phyloP scores from a whole-genome alignment of 1,284 basidiomycete species.

The Malassezia caprae region DNA sequence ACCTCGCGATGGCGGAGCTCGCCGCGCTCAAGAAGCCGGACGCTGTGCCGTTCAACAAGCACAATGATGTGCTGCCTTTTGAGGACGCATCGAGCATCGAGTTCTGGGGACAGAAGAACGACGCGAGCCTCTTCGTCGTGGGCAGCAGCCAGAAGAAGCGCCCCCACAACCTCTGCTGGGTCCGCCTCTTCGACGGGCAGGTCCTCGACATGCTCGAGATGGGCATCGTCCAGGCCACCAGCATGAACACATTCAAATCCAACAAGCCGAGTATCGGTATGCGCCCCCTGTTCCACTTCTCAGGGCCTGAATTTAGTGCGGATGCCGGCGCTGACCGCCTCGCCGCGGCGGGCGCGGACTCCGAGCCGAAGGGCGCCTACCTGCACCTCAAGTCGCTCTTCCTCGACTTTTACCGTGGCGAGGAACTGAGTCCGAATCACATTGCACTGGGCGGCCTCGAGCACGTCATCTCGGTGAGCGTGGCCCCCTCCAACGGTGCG shows the following conservation, averaged over 20 bases:
- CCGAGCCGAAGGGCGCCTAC: constrained; percentile 28
- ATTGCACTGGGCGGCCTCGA: constrained; percentile 75
- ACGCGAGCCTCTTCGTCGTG: constrained; percentile 79
- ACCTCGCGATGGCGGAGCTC: constrained; percentile 68
- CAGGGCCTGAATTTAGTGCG: constrained; percentile 52
- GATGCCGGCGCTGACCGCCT: constrained; percentile 25
- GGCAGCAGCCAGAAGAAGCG: constrained; percentile 91
- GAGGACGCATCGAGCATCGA: constrained; percentile 69
- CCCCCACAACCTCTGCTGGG: constrained; percentile 75
- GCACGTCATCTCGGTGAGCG: constrained; percentile 62
- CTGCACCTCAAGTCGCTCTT: constrained; percentile 71
- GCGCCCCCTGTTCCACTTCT: constrained; percentile 87
- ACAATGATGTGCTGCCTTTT: constrained; percentile 84
- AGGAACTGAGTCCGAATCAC: constrained; percentile 60
- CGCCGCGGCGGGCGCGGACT: constrained; percentile 23
- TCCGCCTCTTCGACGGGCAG: constrained; percentile 73
- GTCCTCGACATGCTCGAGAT: constrained; percentile 92
- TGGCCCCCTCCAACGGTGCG: constrained; percentile 19
- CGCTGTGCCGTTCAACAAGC: constrained; percentile 85
- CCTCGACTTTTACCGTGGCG: constrained; percentile 73
- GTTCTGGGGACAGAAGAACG: constrained; percentile 90
- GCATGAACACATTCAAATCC: constrained; percentile 76
- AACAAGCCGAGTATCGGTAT: constrained; percentile 79
- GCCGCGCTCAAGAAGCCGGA: constrained; percentile 50
- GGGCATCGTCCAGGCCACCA: constrained; percentile 68